A percentile compares a stretch with the other conserved stretches of the same genome.
phyloP scores from a whole-genome alignment of 331 rosid species.

The Malus hybrid region DNA sequence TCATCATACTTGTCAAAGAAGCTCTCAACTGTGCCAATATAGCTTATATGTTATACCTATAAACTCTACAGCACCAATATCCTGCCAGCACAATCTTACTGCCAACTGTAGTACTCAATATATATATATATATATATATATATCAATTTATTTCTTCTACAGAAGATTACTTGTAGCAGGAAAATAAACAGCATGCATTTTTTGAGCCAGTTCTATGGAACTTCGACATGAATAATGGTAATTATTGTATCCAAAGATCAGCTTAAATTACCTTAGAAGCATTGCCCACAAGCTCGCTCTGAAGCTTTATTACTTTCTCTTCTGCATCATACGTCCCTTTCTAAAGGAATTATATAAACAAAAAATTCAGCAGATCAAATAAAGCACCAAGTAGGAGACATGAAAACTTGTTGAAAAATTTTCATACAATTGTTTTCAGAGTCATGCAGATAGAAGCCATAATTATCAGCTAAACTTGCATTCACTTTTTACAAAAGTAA shows the following conservation, averaged over 20 bases:
- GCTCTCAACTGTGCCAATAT: neutral
- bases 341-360: conserved; percentile 24
- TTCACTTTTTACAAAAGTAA: neutral
- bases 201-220: neutral
- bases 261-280: conserved; percentile 66
- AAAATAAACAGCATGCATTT: neutral
- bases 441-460: neutral
- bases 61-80: neutral
- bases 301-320: conserved; percentile 64
- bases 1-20: neutral
- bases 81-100: neutral
- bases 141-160: neutral
- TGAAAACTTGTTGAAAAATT: neutral
- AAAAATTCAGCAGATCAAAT: neutral
- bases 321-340: conserved; percentile 61
- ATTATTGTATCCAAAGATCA: neutral
- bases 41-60: neutral
- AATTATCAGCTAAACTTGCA: neutral
- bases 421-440: neutral
- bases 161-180: neutral
- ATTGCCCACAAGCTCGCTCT: conserved; percentile 68
- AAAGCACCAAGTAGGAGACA: neutral
- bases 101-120: neutral
- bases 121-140: too few relatives aligned
- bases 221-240: neutral